Evolutionary conservation across 345 rosid species (phyloP).

Genomic region (Gossypium bickii): DNA sequence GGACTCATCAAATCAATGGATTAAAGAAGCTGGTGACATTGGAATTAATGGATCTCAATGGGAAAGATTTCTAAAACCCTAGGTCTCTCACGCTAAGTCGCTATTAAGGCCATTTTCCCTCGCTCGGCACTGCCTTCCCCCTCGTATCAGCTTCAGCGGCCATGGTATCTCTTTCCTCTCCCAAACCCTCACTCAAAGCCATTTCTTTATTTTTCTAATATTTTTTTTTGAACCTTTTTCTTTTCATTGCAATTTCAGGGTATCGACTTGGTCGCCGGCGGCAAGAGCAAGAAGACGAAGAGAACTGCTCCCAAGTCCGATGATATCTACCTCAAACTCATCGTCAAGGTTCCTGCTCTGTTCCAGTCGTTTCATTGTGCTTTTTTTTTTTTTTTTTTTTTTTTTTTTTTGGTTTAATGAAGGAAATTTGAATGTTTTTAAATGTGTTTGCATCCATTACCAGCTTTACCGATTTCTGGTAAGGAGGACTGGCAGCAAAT

Average conservation of each 20-base stretch:
- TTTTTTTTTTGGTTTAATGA: neutral
- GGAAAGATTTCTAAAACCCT: neutral
- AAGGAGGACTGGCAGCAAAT: slow-evolving; percentile 67
- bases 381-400: too few relatives aligned
- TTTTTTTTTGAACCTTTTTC: neutral
- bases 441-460: neutral
- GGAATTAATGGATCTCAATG: neutral
- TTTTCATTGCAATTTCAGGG: slow-evolving; percentile 39
- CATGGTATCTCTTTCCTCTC: slow-evolving; percentile 12
- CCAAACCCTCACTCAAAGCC: neutral
- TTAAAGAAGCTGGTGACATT: neutral
- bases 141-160: neutral
- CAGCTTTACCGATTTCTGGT: slow-evolving; percentile 70
- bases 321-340: slow-evolving; percentile 78
- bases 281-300: slow-evolving; percentile 74
- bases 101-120: neutral
- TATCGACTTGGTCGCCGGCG: slow-evolving; percentile 70
- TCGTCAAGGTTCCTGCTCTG: slow-evolving; percentile 51
- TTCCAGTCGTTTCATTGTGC: neutral
- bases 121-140: neutral
- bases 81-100: neutral
- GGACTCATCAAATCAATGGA: too few relatives aligned
- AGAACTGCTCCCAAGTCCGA: slow-evolving; percentile 65
- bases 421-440: slow-evolving; percentile 1
- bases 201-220: neutral